Percentiles rank a stretch among this genome's conserved stretches.
Evolutionary conservation across 495 filamentous ascomycete species (phyloP).

Genomic region (Tuber melanosporum): DNA sequence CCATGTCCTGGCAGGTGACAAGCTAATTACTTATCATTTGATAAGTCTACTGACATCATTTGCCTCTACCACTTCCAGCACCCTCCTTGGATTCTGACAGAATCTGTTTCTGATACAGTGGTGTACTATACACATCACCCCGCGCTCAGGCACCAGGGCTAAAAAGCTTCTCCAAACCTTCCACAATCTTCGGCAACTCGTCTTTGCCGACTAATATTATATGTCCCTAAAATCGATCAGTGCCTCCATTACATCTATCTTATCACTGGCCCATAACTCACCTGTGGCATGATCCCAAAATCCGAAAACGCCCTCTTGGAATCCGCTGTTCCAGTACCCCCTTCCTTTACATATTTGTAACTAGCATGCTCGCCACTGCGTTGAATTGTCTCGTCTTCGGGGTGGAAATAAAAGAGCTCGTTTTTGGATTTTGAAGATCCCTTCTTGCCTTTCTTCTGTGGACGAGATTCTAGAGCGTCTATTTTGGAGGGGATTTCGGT

Average conservation of each 20-base stretch:
- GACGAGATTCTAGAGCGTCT: constrained; percentile 60
- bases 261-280: not conserved
- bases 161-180: constrained; percentile 25
- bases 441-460: constrained; percentile 73
- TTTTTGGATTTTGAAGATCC: constrained; percentile 44
- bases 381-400: constrained; percentile 88
- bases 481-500: constrained; percentile 75
- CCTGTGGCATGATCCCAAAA: constrained; percentile 74
- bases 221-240: constrained; percentile 40
- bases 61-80: too few relatives aligned
- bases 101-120: too few relatives aligned
- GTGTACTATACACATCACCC: not conserved
- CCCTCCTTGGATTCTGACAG: too few relatives aligned
- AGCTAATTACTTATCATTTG: too few relatives aligned
- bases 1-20: too few relatives aligned
- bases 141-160: not conserved
- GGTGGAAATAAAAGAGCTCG: constrained; percentile 80
- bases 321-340: constrained; percentile 71
- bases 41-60: too few relatives aligned
- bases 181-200: constrained; percentile 48
- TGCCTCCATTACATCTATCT: not conserved
- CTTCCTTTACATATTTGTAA: constrained; percentile 70
- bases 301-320: constrained; percentile 93
- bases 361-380: constrained; percentile 52
- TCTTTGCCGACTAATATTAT: constrained; percentile 69